Percentiles rank a stretch among this genome's conserved stretches.
Conservation (phyloP, 1,284 basidiomycete genomes). For the Chalciporus piperatoides region DNA sequence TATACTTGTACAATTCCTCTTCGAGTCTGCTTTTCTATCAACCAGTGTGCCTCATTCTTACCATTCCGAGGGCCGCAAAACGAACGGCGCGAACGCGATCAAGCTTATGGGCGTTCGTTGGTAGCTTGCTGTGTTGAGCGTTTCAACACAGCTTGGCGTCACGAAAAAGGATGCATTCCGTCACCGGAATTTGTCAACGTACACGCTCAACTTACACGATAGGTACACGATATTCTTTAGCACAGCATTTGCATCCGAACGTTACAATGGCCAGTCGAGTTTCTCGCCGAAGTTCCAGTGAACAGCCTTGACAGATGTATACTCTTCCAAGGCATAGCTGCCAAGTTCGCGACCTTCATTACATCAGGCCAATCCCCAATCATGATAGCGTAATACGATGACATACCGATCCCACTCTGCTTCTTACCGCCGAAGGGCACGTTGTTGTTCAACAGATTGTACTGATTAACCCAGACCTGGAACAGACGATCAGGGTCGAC, state of each 20-base stretch:
- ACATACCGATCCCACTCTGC: conserved; percentile 63
- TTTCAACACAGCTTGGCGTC: not conserved
- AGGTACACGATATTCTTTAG: not conserved
- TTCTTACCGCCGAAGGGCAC: conserved; percentile 96
- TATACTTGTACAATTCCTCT: not conserved
- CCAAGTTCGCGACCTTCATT: conserved; percentile 79
- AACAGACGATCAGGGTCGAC: conserved; percentile 10
- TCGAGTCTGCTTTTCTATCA: conserved; percentile 4
- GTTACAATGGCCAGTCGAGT: conserved; percentile 72
- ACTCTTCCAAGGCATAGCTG: conserved; percentile 80
- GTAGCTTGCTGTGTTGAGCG: not conserved
- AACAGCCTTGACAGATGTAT: conserved; percentile 82
- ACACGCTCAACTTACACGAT: not conserved
- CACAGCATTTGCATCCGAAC: not conserved
- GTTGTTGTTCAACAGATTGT: conserved; percentile 76
- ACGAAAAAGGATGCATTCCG: not conserved
- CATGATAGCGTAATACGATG: conserved; percentile 6
- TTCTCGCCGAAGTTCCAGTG: conserved; percentile 86
- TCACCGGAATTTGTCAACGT: not conserved
- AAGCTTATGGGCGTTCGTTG: not conserved
- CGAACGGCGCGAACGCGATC: not conserved
- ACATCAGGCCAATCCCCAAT: conserved; percentile 16
- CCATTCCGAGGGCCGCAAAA: not conserved
- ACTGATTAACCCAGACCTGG: conserved; percentile 88
- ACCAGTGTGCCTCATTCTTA: conserved; percentile 25